Percentiles rank a stretch among this genome's conserved stretches.
Evolutionary conservation across 805 yeast genomes (phyloP).

Genomic region (Zygoascus biomembranicola): DNA sequence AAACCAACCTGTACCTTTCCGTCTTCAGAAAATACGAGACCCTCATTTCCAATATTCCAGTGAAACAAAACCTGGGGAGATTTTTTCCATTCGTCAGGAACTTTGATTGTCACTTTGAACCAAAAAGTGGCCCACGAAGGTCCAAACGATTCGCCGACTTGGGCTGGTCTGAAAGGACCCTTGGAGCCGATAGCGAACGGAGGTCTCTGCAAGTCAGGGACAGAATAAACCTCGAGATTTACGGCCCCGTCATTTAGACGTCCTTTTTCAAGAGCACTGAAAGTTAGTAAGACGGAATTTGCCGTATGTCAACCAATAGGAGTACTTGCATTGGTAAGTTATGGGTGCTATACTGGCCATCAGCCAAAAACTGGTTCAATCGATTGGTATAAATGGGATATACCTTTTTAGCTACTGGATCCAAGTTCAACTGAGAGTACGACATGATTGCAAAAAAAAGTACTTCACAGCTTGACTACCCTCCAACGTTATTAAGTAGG

Average conservation of each 20-base stretch:
- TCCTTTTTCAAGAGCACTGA: conserved; percentile 52
- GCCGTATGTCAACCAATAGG: background rate
- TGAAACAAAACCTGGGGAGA: conserved; percentile 52
- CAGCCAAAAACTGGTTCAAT: conserved; percentile 63
- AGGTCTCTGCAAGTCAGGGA: conserved; percentile 46
- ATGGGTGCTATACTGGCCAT: conserved; percentile 64
- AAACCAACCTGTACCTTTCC: conserved; percentile 77
- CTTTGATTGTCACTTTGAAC: conserved; percentile 60
- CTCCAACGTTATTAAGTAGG: too few species aligned
- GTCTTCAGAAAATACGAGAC: conserved; percentile 59
- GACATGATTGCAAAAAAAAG: background rate
- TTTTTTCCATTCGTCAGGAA: conserved; percentile 45
- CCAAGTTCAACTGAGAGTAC: conserved; percentile 35
- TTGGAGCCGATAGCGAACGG: conserved; percentile 25
- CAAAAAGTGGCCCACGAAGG: conserved; percentile 98
- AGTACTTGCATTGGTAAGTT: conserved; percentile 58
- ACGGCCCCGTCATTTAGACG: conserved; percentile 28
- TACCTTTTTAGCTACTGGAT: conserved; percentile 69
- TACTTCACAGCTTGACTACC: too few species aligned
- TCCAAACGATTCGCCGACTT: conserved; percentile 69
- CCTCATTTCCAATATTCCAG: conserved; percentile 86
- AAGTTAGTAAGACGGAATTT: background rate
- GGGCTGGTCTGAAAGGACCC: conserved; percentile 34
- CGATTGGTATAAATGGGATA: conserved; percentile 66
- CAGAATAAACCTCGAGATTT: conserved; percentile 57